Conservation (phyloP, 2,329 filamentous ascomycete genomes). For the Cladorrhinum sp. region DNA sequence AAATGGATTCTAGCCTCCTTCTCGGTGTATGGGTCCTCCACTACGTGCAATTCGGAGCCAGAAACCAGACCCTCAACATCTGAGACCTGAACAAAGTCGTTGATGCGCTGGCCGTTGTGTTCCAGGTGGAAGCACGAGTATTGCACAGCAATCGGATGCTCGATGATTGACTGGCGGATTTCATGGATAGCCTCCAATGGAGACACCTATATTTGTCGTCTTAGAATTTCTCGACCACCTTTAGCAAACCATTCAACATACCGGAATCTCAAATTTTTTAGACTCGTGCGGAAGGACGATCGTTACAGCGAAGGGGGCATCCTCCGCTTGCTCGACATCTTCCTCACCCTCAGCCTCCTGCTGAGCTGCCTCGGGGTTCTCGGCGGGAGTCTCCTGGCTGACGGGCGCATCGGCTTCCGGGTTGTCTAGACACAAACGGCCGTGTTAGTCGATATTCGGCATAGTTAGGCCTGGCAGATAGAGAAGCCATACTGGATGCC, state of each 20-base stretch:
- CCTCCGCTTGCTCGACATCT: conserved; percentile 33
- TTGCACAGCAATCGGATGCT: conserved; percentile 87
- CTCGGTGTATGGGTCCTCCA: conserved; percentile 96
- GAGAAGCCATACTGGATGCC: conserved; percentile 21
- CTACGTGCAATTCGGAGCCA: conserved; percentile 74
- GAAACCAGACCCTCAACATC: conserved; percentile 78
- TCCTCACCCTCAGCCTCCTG: conserved; percentile 29
- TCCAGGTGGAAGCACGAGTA: conserved; percentile 99
- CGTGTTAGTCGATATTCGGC: background rate
- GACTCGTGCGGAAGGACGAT: conserved; percentile 79
- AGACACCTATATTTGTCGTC: conserved; percentile 60
- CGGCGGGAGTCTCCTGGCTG: conserved; percentile 16
- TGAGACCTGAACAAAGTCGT: conserved; percentile 89
- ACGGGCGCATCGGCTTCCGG: conserved; percentile 17
- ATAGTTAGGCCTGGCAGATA: background rate
- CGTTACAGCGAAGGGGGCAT: conserved; percentile 60
- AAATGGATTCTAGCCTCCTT: conserved; percentile 96
- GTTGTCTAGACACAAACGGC: conserved; percentile 19
- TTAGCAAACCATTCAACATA: conserved; percentile 42
- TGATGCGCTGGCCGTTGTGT: conserved; percentile 82
- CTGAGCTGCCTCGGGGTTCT: conserved; percentile 20
- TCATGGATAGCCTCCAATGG: conserved; percentile 96
- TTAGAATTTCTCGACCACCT: conserved; percentile 22
- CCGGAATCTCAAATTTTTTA: conserved; percentile 80
- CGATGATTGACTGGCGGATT: conserved; percentile 93